These are phyloP conservation scores for Kluyveromyces marxianus DNA, from an alignment of 1,139 yeast species.

Conservation along the genomic window DNA sequence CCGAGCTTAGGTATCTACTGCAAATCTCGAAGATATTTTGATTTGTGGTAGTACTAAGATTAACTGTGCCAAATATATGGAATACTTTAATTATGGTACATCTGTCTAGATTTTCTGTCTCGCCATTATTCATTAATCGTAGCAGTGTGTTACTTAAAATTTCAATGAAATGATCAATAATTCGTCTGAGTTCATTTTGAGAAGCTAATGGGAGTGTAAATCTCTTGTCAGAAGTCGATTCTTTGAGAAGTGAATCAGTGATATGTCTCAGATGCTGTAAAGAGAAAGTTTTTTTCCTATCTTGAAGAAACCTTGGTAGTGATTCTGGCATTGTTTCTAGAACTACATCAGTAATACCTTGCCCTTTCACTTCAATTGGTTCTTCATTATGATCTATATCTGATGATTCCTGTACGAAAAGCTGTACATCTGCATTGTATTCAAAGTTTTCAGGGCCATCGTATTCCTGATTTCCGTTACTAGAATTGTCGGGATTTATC, in stretches of 20 bases:
- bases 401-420: neutral
- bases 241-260: conserved; percentile 6
- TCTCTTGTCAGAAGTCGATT: conserved; percentile 9
- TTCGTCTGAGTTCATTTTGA: conserved; percentile 5
- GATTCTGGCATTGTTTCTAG: too few relatives aligned
- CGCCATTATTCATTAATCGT: neutral
- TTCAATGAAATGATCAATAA: conserved; percentile 7
- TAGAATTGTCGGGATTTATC: neutral
- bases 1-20: conserved; percentile 19
- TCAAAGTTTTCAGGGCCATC: neutral
- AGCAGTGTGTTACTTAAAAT: neutral
- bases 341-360: too few relatives aligned
- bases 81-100: conserved; percentile 13
- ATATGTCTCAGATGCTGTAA: neutral
- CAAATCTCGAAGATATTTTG: conserved; percentile 22
- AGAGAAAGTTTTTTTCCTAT: neutral
- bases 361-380: neutral
- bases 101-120: conserved; percentile 9
- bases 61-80: conserved; percentile 10
- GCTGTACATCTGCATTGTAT: neutral
- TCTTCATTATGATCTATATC: neutral
- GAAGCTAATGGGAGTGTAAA: conserved; percentile 4
- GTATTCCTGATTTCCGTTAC: neutral
- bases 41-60: conserved; percentile 10
- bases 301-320: neutral